Conservation (phyloP, 2,329 filamentous ascomycete species). For the Ambrosiella beaveri region DNA sequence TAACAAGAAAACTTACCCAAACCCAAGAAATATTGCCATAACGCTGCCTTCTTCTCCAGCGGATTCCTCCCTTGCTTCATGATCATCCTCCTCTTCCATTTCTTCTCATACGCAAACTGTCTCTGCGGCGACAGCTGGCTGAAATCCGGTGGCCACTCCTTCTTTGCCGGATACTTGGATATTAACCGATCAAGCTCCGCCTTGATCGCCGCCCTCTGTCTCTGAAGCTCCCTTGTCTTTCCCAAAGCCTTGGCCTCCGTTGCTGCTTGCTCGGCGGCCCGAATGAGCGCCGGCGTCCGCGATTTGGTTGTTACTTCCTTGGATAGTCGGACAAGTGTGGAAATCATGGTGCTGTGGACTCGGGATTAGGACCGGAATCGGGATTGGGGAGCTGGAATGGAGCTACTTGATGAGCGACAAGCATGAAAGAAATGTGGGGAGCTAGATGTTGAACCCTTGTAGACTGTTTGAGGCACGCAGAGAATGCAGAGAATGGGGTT, state of each 20-base stretch:
- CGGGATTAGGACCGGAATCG: background rate
- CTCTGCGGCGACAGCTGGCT: slow-evolving; percentile 49
- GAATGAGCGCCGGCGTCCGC: background rate
- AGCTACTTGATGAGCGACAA: background rate
- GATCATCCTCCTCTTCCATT: slow-evolving; percentile 53
- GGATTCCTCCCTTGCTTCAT: slow-evolving; percentile 42
- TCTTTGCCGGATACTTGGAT: slow-evolving; percentile 48
- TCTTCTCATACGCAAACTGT: slow-evolving; percentile 62
- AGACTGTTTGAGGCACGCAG: no score
- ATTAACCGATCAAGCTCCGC: slow-evolving; percentile 18
- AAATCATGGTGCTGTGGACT: background rate
- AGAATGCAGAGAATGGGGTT: no score
- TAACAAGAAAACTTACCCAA: slow-evolving; percentile 28
- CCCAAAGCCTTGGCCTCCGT: slow-evolving; percentile 2
- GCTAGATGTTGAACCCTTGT: no score
- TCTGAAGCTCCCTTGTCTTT: slow-evolving; percentile 13
- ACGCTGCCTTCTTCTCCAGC: slow-evolving; percentile 47
- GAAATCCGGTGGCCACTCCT: slow-evolving; percentile 66
- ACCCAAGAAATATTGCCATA: slow-evolving; percentile 44
- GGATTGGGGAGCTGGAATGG: background rate
- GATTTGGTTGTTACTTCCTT: background rate
- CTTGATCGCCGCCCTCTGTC: background rate
- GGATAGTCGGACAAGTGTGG: background rate
- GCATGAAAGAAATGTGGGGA: no score
- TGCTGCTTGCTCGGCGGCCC: slow-evolving; percentile 5